phyloP scores from a whole-genome alignment of 225 moss, liverwort and hornwort genomes.

The Antitrichia curtipendula region DNA sequence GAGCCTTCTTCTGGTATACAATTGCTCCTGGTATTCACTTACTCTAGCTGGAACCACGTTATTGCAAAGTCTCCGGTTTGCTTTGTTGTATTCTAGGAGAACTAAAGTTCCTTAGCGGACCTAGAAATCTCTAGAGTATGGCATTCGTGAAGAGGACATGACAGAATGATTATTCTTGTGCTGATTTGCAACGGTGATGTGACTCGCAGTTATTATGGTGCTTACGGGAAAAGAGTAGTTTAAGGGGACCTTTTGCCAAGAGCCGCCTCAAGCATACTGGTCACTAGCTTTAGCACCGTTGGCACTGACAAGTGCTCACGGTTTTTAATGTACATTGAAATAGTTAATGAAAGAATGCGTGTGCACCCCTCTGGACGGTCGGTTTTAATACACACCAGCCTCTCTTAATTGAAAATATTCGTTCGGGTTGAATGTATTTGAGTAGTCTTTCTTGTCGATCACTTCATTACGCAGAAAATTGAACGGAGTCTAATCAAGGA shows the following conservation, averaged over 20 bases:
- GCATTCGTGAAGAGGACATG: background rate
- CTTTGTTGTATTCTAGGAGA: background rate
- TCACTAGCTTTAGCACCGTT: background rate
- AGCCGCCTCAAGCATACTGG: background rate
- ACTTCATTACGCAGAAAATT: background rate
- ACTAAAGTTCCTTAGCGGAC: background rate
- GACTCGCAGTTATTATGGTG: background rate
- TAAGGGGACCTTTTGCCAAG: background rate
- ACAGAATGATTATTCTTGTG: background rate
- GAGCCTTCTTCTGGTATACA: background rate
- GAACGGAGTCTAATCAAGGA: background rate
- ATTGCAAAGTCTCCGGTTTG: background rate
- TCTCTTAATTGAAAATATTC: background rate
- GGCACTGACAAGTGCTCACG: background rate
- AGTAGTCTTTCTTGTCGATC: background rate
- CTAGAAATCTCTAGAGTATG: background rate
- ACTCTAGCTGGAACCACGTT: background rate
- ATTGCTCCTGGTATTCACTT: background rate
- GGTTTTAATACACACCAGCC: background rate
- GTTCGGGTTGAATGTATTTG: background rate
- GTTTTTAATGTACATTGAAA: background rate
- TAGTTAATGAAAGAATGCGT: background rate
- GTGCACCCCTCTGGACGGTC: background rate
- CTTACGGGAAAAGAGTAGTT: background rate
- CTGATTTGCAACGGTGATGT: background rate